Evolutionary conservation across 2,329 filamentous ascomycete species (phyloP).

Genomic region (Aspergillus brasiliensis): DNA sequence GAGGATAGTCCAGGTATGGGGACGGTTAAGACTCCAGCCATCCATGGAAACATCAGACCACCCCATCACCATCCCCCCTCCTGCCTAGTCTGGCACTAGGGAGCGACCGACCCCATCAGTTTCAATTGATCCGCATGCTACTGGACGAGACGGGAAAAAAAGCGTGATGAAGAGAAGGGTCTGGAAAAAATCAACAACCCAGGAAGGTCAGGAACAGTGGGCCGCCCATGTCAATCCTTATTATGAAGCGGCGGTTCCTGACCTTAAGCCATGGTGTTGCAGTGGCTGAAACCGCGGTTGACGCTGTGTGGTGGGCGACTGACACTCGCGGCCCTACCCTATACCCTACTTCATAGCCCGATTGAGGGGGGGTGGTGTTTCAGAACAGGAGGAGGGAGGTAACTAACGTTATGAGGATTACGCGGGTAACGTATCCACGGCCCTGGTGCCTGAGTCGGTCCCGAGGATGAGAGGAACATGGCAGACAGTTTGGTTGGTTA

Average conservation of each 20-base stretch:
- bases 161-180: background rate
- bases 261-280: slow-evolving; percentile 18
- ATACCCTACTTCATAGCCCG: slow-evolving; percentile 25
- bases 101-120: background rate
- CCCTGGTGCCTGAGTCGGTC: background rate
- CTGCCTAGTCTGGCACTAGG: background rate
- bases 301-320: background rate
- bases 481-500: background rate
- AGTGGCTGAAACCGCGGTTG: slow-evolving; percentile 22
- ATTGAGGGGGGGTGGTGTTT: background rate
- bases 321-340: slow-evolving; percentile 26
- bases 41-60: background rate
- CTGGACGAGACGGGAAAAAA: background rate
- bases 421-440: slow-evolving; percentile 2
- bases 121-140: slow-evolving; percentile 1
- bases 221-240: slow-evolving; percentile 5
- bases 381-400: background rate
- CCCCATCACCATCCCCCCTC: background rate
- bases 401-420: background rate
- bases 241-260: slow-evolving; percentile 21
- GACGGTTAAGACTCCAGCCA: background rate
- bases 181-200: background rate
- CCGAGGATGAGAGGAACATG: background rate
- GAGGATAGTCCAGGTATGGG: background rate
- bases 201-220: slow-evolving; percentile 18